Conservation (phyloP, 331 rosid species). For the Malus hybrid region DNA sequence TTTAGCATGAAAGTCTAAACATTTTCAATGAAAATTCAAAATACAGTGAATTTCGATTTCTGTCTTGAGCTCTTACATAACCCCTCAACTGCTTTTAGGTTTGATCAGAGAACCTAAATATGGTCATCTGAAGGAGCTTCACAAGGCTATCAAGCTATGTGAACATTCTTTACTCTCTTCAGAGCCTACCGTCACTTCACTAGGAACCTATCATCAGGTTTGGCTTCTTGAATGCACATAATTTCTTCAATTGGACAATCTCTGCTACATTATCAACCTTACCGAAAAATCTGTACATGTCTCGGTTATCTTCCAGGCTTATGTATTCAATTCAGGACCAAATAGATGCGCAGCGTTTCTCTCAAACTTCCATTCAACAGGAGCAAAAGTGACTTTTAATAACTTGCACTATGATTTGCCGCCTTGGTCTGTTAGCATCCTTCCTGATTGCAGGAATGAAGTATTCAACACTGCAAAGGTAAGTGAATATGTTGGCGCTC, state of each 20-base stretch:
- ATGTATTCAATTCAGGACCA: slow-evolving; percentile 54
- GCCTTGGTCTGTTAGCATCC: slow-evolving; percentile 96
- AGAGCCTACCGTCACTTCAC: slow-evolving; percentile 54
- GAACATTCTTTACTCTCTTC: slow-evolving; percentile 79
- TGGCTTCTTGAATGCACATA: slow-evolving; percentile 10
- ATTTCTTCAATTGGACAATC: not conserved
- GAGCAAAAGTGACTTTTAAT: slow-evolving; percentile 61
- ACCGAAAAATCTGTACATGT: not conserved
- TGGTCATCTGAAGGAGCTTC: slow-evolving; percentile 77
- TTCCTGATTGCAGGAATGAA: slow-evolving; percentile 73
- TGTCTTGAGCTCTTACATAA: not conserved
- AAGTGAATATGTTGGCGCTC: slow-evolving; percentile 11
- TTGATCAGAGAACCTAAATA: slow-evolving; percentile 86
- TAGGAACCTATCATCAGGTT: slow-evolving; percentile 78
- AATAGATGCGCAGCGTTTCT: slow-evolving; percentile 85
- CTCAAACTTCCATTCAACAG: slow-evolving; percentile 47
- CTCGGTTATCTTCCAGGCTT: slow-evolving; percentile 55
- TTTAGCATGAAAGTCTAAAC: not conserved
- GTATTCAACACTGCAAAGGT: slow-evolving; percentile 83
- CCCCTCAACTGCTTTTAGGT: slow-evolving; percentile 38
- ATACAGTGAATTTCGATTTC: not conserved
- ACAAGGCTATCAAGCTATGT: slow-evolving; percentile 65
- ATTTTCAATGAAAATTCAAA: not conserved
- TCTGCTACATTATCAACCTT: slow-evolving; percentile 9
- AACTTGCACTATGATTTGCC: slow-evolving; percentile 68